phyloP scores from a whole-genome alignment of 805 yeast species.

The Candida maesae region DNA sequence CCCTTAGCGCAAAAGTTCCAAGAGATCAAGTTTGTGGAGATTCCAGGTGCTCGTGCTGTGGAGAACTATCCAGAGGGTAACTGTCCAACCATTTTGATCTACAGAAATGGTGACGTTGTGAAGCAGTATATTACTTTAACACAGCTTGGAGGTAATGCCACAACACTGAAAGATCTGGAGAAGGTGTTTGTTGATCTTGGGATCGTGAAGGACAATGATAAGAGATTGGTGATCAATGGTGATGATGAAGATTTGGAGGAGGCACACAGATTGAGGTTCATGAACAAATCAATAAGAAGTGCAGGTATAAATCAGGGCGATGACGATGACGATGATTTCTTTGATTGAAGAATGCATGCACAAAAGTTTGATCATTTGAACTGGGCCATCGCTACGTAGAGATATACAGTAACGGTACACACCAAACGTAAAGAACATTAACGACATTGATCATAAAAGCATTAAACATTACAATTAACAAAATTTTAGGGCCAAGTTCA shows the following conservation, averaged over 20 bases:
- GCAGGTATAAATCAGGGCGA: slow-evolving; percentile 34
- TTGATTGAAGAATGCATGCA: slow-evolving; percentile 32
- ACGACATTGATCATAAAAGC: background rate
- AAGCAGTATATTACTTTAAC: slow-evolving; percentile 80
- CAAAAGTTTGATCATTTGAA: too few species aligned
- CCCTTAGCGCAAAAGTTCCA: slow-evolving; percentile 62
- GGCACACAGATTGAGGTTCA: slow-evolving; percentile 48
- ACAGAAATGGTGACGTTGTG: slow-evolving; percentile 71
- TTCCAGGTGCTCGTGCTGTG: slow-evolving; percentile 85
- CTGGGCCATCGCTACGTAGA: background rate
- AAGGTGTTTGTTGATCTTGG: slow-evolving; percentile 60
- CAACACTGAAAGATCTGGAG: slow-evolving; percentile 69
- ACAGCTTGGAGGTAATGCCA: slow-evolving; percentile 79
- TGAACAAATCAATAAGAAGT: slow-evolving; percentile 51
- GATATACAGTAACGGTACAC: background rate
- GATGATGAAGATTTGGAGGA: slow-evolving; percentile 60
- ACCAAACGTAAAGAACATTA: background rate
- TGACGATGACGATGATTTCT: slow-evolving; percentile 41
- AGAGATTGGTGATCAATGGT: slow-evolving; percentile 58
- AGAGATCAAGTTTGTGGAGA: slow-evolving; percentile 88
- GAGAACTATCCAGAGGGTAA: slow-evolving; percentile 88
- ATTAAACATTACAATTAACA: too few species aligned
- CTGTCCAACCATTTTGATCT: slow-evolving; percentile 87
- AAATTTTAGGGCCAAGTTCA: too few species aligned
- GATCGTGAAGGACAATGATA: slow-evolving; percentile 64